A percentile compares a stretch with the other conserved stretches of the same genome.
These are phyloP conservation scores for Pueraria montana DNA, from an alignment of 306 rosid genomes.

Conservation along the genomic window DNA sequence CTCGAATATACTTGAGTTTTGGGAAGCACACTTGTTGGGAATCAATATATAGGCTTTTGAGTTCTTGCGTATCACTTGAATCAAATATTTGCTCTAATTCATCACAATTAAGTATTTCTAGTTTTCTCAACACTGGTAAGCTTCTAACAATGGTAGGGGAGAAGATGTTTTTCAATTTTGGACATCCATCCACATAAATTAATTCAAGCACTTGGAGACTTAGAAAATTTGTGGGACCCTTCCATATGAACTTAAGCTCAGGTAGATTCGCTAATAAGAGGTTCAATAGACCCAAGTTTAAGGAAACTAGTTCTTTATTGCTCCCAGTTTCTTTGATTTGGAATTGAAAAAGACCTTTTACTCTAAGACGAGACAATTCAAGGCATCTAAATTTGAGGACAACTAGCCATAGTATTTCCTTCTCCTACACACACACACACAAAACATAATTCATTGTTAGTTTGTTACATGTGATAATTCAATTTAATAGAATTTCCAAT, in stretches of 20 bases:
- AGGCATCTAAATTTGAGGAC: background rate
- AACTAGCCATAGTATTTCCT: background rate
- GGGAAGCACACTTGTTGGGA: slow-evolving; percentile 12
- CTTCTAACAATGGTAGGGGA: background rate
- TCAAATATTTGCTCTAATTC: background rate
- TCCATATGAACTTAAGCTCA: background rate
- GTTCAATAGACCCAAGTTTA: background rate
- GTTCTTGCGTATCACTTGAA: background rate
- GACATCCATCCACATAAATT: background rate
- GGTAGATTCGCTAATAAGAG: rapidly evolving
- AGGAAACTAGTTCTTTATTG: background rate
- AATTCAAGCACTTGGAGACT: background rate
- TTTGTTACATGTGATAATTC: background rate
- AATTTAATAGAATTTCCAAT: background rate
- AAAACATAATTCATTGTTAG: background rate
- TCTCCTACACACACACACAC: background rate
- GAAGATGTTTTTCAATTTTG: slow-evolving; percentile 6
- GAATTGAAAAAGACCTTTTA: background rate
- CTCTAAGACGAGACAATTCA: background rate
- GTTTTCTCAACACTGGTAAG: background rate
- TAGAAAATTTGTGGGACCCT: background rate
- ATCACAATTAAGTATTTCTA: background rate
- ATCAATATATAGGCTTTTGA: background rate
- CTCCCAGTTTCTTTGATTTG: background rate
- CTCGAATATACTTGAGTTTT: too few species aligned